These are phyloP conservation scores for Kewa caespitosa DNA, from an alignment of 179 eudicot species.

Conservation along the genomic window DNA sequence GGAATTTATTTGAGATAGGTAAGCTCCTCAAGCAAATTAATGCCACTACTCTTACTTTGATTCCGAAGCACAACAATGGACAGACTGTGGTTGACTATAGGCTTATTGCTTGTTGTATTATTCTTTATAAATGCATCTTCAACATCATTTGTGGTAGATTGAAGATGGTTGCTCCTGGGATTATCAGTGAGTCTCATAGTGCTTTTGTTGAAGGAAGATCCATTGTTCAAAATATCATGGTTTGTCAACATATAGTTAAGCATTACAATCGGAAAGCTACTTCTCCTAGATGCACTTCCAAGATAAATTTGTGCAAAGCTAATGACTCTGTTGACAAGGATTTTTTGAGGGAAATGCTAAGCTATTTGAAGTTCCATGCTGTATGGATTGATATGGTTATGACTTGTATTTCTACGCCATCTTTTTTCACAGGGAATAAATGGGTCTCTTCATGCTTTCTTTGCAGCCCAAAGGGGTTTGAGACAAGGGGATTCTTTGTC, in stretches of 20 bases:
- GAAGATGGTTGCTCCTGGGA: background rate
- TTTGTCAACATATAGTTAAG: background rate
- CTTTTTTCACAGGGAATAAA: background rate
- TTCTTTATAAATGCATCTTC: background rate
- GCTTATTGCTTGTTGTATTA: background rate
- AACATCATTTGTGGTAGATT: background rate
- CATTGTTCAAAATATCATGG: background rate
- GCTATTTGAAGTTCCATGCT: too few species aligned
- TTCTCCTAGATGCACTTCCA: background rate
- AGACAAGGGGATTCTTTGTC: background rate
- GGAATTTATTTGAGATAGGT: background rate
- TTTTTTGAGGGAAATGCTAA: background rate
- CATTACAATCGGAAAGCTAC: background rate
- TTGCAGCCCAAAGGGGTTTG: background rate
- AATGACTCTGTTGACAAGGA: background rate
- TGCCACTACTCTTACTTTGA: background rate
- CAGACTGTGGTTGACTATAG: background rate
- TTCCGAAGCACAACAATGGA: background rate
- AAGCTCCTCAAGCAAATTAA: background rate
- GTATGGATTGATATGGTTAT: too few species aligned
- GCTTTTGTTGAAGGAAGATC: background rate
- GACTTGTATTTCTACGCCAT: background rate
- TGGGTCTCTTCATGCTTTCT: background rate
- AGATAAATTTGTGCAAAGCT: background rate
- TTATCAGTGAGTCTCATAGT: background rate